Conservation (phyloP, 805 yeast genomes). For the Phaffomyces thermotolerans region DNA sequence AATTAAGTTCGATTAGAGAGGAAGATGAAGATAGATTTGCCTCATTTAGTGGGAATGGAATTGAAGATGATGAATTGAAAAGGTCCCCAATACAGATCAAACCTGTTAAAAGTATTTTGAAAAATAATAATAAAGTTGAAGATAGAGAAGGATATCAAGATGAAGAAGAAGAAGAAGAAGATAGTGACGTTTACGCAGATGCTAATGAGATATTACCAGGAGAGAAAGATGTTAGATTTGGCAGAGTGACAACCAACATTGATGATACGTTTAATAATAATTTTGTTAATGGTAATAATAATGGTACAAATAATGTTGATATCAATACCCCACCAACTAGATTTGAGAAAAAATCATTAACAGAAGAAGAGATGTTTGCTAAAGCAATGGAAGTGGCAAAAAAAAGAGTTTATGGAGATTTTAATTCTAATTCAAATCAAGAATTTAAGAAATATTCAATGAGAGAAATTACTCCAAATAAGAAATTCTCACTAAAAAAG, state of each 20-base stretch:
- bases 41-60: conserved; percentile 1
- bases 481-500: conserved; percentile 2
- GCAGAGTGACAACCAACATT: too few relatives aligned
- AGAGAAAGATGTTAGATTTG: background rate
- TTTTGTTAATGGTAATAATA: too few relatives aligned
- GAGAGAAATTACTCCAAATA: background rate
- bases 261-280: too few relatives aligned
- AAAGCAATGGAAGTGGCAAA: conserved; percentile 9
- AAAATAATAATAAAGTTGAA: background rate
- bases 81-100: background rate
- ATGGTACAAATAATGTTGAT: too few relatives aligned
- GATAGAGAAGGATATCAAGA: conserved; percentile 3
- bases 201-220: conserved; percentile 15
- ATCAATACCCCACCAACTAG: background rate
- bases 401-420: conserved; percentile 8
- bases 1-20: conserved; percentile 26
- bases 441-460: background rate
- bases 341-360: background rate
- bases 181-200: conserved; percentile 21
- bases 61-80: background rate
- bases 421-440: background rate
- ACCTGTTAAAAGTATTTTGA: too few relatives aligned
- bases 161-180: too few relatives aligned
- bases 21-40: conserved; percentile 9
- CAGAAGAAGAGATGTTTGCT: conserved; percentile 27